Conservation (phyloP, 2,329 filamentous ascomycete genomes). For the Coniosporium tulheliwenetii region DNA sequence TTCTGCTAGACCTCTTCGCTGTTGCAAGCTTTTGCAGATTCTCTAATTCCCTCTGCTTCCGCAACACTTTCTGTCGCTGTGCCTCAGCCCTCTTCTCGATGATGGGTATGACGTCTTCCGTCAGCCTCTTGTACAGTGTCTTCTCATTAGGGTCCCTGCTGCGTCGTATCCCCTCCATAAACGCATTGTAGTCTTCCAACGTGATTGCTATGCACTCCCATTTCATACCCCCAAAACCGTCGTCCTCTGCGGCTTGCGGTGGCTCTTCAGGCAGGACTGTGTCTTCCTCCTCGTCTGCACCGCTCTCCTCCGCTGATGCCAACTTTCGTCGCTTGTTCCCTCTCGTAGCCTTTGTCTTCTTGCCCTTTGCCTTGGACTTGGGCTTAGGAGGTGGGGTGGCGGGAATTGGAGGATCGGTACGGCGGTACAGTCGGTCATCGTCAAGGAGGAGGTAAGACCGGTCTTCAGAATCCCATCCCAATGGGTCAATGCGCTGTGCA, state of each 20-base stretch:
- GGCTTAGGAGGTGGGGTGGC: slow-evolving; percentile 33
- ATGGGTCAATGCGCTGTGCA: slow-evolving; percentile 51
- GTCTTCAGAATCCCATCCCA: slow-evolving; percentile 79
- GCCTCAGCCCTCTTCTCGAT: slow-evolving; percentile 60
- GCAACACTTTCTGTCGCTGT: slow-evolving; percentile 55
- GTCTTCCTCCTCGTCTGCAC: slow-evolving; percentile 22
- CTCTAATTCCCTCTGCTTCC: slow-evolving; percentile 64
- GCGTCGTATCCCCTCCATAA: slow-evolving; percentile 57
- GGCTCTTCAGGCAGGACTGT: slow-evolving; percentile 15
- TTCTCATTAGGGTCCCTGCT: slow-evolving; percentile 78
- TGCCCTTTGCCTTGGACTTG: slow-evolving; percentile 43
- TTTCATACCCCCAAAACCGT: slow-evolving; percentile 55
- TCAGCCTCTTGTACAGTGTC: slow-evolving; percentile 52
- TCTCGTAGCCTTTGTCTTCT: slow-evolving; percentile 46
- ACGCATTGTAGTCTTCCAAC: slow-evolving; percentile 56
- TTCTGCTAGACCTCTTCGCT: slow-evolving; percentile 81
- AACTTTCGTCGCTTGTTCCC: slow-evolving; percentile 58
- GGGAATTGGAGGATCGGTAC: slow-evolving; percentile 57
- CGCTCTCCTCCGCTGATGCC: slow-evolving; percentile 25
- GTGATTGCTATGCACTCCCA: slow-evolving; percentile 90
- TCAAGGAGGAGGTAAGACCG: slow-evolving; percentile 82
- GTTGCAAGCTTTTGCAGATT: slow-evolving; percentile 78
- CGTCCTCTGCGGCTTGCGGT: slow-evolving; percentile 19
- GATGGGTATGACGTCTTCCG: slow-evolving; percentile 67
- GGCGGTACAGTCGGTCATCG: slow-evolving; percentile 82